A percentile compares a stretch with the other conserved stretches of the same genome.
Conservation (phyloP, 805 yeast genomes). For the Candida caryicola region DNA sequence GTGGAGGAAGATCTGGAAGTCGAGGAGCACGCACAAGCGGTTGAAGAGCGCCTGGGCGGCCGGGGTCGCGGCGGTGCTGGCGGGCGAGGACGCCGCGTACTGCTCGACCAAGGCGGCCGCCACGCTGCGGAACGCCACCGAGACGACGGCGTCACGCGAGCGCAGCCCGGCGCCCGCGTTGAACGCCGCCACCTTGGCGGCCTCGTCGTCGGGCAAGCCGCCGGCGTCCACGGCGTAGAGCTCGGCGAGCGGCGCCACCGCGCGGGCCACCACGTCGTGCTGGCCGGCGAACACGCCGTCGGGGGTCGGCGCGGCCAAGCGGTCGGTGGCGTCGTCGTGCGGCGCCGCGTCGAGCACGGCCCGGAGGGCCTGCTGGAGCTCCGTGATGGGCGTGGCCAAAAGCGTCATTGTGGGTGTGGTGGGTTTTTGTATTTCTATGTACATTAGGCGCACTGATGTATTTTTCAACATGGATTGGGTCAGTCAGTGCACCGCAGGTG, state of each 20-base stretch:
- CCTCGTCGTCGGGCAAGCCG: slow-evolving; percentile 4
- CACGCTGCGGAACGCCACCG: slow-evolving; percentile 20
- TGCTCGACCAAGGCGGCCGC: slow-evolving; percentile 5
- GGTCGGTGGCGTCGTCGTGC: background rate
- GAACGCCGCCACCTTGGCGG: slow-evolving; percentile 18
- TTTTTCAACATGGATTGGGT: too few species aligned
- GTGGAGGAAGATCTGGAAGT: slow-evolving; percentile 22
- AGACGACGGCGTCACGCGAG: slow-evolving; percentile 19
- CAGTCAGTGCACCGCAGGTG: too few species aligned
- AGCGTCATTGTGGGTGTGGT: too few species aligned
- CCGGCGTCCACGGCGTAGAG: slow-evolving; percentile 7
- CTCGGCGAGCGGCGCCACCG: background rate
- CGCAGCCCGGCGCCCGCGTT: slow-evolving; percentile 20
- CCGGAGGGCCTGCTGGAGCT: slow-evolving; percentile 1
- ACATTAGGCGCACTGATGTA: too few species aligned
- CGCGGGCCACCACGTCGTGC: slow-evolving; percentile 1
- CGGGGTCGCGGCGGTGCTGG: too few species aligned
- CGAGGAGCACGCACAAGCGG: slow-evolving; percentile 24
- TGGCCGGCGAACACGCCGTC: background rate
- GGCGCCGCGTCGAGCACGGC: background rate
- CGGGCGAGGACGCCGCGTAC: background rate
- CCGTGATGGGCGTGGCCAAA: slow-evolving; percentile 2
- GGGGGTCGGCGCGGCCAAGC: background rate
- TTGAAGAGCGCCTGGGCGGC: slow-evolving; percentile 14
- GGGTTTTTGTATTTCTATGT: too few species aligned